These are phyloP conservation scores for Tetracentron sinense DNA, from an alignment of 164 flowering plant genomes.

Conservation along the genomic window DNA sequence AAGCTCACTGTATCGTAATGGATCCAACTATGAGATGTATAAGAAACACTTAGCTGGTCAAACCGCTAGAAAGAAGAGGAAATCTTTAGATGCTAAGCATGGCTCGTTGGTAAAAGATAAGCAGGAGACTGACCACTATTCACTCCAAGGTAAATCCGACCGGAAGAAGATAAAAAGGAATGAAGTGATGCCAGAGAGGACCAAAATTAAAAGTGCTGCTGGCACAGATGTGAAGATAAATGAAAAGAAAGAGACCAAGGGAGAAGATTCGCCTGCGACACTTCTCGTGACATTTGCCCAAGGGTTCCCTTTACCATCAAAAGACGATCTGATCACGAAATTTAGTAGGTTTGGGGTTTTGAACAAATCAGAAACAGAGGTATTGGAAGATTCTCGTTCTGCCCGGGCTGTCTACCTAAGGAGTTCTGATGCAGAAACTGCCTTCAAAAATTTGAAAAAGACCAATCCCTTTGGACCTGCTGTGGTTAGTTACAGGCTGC, in stretches of 20 bases:
- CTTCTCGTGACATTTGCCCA: conserved; percentile 46
- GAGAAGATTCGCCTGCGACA: conserved; percentile 26
- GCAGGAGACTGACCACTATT: conserved; percentile 10
- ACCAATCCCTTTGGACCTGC: conserved; percentile 41
- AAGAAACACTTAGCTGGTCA: conserved; percentile 17
- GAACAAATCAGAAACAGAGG: conserved; percentile 40
- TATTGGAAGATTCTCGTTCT: conserved; percentile 25
- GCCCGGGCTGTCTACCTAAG: conserved; percentile 40
- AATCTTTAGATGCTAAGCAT: conserved; percentile 10
- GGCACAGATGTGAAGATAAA: conserved; percentile 3
- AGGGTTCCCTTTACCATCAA: conserved; percentile 42
- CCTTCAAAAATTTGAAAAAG: conserved; percentile 39
- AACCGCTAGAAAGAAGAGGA: conserved; percentile 14
- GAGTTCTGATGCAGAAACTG: conserved; percentile 48
- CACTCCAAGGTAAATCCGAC: conserved; percentile 4
- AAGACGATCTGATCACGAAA: conserved; percentile 27
- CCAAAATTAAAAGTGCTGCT: conserved; percentile 18
- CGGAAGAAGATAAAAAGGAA: conserved; percentile 31
- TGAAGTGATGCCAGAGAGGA: conserved; percentile 14
- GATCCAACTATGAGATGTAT: conserved; percentile 19
- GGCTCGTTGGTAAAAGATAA: conserved; percentile 9
- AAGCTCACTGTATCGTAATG: conserved; percentile 37
- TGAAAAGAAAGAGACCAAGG: conserved; percentile 10
- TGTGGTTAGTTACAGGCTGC: conserved; percentile 35
- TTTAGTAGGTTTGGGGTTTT: conserved; percentile 48